Evolutionary conservation across 306 rosid species (phyloP), one percentile per base, ranked within the genome.

Genomic region (Comarum palustre): DNA sequence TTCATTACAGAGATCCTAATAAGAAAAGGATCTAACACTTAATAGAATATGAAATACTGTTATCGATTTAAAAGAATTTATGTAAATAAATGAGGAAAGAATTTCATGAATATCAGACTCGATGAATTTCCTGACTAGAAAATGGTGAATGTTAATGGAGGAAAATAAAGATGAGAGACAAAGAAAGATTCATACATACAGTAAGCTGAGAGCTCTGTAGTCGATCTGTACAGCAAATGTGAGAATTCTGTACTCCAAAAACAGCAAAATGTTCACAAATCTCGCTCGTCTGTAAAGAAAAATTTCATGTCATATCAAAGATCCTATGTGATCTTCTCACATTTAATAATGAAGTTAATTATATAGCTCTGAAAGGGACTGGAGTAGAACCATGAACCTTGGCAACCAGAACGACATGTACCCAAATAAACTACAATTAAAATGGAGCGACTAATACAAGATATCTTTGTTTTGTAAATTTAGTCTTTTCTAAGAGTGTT

Each of bases 221-320:
- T n/a, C 6, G 20, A 15, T 47, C 20, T 16, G 52, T 47, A 47
- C 24, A 5, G 13, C 12, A 51, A 51, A 17, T 5, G 20, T n/a
- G n/a, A 34, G 6, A 58, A 58, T 25, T 12, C 16, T 25, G 36
- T 27, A 25, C n/a, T 13, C 36, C 8, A 4, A 24, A 58, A 25
- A 27, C 12, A 25, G 19, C 36, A 24, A 16, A 24, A n/a, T n/a
- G n/a, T n/a, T n/a, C n/a, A n/a, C 63, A 58, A 0, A 58, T 25
- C 34, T 7, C 38, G 17, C 13, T 25, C 36, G 8, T 58, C 36
- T 12, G 34, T 9, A 4, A 59, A 60, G 7, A 32, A 59, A 59
- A 59, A 13, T 31, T 58, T 58, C 36, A 58, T 27, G 36, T 58
- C 66, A 60, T 29, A 31, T 60, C 39, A 29, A 59, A 59, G 65